These are phyloP conservation scores for Gonapodya prolifera DNA, from an alignment of 192 early-diverging fungal species.

Conservation along the genomic window DNA sequence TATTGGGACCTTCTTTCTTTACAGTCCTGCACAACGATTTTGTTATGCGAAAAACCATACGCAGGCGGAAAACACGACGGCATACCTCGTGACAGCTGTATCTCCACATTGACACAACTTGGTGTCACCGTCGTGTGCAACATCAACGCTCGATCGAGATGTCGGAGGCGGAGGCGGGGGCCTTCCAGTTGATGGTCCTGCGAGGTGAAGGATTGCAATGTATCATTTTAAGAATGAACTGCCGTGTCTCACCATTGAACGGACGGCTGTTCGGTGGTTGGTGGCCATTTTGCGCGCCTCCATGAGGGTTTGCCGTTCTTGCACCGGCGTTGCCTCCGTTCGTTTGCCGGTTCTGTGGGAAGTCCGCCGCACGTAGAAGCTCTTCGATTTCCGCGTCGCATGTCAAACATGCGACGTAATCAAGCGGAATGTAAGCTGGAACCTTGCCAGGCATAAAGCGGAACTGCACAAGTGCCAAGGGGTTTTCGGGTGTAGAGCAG, in stretches of 20 bases:
- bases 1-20: constrained; percentile 13
- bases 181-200: too few species aligned
- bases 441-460: neutral
- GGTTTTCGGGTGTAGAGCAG: neutral
- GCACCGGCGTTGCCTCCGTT: neutral
- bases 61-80: too few species aligned
- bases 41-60: neutral
- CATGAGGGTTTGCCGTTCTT: neutral
- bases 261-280: neutral
- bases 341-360: neutral
- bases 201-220: too few species aligned
- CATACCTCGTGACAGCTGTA: constrained; percentile 4
- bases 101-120: constrained; percentile 16
- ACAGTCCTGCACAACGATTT: neutral
- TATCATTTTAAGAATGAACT: too few species aligned
- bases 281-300: neutral
- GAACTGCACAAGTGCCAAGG: neutral
- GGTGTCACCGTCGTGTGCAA: neutral
- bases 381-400: neutral
- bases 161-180: too few species aligned
- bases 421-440: neutral
- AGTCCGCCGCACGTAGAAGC: neutral
- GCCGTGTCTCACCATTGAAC: neutral
- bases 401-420: neutral
- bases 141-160: too few species aligned